Base-by-base conservation (phyloP, 768 basidiomycete species). In the Termitomyces sp. region DNA sequence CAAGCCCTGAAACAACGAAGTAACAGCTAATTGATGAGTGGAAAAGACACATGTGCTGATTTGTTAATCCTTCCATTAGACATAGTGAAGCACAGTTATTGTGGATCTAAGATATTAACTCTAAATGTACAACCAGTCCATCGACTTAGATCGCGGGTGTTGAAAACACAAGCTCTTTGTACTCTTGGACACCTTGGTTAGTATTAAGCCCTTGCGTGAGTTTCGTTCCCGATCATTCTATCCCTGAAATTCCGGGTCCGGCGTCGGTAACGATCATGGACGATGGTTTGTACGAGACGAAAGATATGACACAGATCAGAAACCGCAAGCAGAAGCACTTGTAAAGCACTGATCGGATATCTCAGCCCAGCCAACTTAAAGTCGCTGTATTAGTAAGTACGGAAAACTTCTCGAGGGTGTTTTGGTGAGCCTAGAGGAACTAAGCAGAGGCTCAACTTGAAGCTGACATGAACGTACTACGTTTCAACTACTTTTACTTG, bases 1-100 rank as follows among this genome's bases (percentile, higher is more conserved):
- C 86, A 90, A 76, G 89, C 91, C 1, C 78, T 85, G 72, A 91
- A 90, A 69, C 77, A 82, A 30, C 40, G 22, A 68, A 58, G 64
- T 63, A 56, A 55, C 32, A 60, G 64, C 47, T 66, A 63, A 33
- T 46, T 20, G 16, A n/a, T 18, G 18, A 30, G 50, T 2, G 50
- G 58, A 4, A 53, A 56, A n/a, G 22, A 44, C 14, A 36, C 33
- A 51, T 43, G 56, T 59, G 33, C 32, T 52, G 3, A 54, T 53
- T 20, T 59, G 33, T 27, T 52, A 2, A 54, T 53, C 14, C 30
- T 5, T 24, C 10, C 46, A 32, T 45, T 44, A 39, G 12, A 57
- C 33, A 18, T 43, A 24, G 43, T 26, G n/a, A 39, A 8, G 53
- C 33, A 18, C 37, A 24, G 43, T 26, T 13, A 53, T 54, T 33